A percentile compares a stretch with the other conserved stretches of the same genome.
phyloP scores from a whole-genome alignment of 805 yeast species.

The Cyberlindnera mississippiensis region DNA sequence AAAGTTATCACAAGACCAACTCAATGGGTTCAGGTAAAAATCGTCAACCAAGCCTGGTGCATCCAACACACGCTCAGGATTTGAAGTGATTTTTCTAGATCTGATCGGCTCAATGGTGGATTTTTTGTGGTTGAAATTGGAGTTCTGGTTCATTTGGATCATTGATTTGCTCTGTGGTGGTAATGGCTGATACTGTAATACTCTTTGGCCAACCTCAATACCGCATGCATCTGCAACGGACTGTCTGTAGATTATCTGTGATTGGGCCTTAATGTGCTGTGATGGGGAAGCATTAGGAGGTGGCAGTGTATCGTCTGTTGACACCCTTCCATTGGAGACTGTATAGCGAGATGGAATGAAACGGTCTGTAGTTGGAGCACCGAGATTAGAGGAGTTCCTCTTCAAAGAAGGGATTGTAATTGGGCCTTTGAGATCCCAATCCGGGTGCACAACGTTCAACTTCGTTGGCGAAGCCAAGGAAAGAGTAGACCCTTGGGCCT shows the following conservation, averaged over 20 bases:
- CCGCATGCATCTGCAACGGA: conserved; percentile 96
- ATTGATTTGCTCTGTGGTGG: conserved; percentile 54
- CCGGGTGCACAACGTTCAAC: conserved; percentile 40
- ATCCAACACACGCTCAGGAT: conserved; percentile 90
- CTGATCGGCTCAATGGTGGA: conserved; percentile 54
- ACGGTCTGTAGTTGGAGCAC: conserved; percentile 43
- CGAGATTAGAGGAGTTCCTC: conserved; percentile 22
- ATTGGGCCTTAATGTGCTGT: conserved; percentile 40
- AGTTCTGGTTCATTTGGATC: conserved; percentile 23
- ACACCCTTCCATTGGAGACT: conserved; percentile 43
- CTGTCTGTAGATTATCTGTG: conserved; percentile 53
- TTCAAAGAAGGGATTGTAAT: conserved; percentile 20
- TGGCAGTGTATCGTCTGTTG: conserved; percentile 36
- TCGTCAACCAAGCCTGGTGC: conserved; percentile 96
- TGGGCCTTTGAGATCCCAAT: conserved; percentile 29
- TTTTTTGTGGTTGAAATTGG: conserved; percentile 26
- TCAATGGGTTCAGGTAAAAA: conserved; percentile 77
- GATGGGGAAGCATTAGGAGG: conserved; percentile 46
- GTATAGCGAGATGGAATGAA: conserved; percentile 58
- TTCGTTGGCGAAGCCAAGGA: conserved; percentile 44
- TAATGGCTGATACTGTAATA: conserved; percentile 79
- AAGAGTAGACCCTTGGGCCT: conserved; percentile 32
- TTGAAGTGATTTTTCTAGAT: conserved; percentile 74
- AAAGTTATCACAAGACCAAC: conserved; percentile 82
- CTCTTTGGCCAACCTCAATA: conserved; percentile 72